Evolutionary conservation across 495 filamentous ascomycete species (phyloP), one percentile per base, ranked within the genome.

Genomic region (Daldinia grandis): DNA sequence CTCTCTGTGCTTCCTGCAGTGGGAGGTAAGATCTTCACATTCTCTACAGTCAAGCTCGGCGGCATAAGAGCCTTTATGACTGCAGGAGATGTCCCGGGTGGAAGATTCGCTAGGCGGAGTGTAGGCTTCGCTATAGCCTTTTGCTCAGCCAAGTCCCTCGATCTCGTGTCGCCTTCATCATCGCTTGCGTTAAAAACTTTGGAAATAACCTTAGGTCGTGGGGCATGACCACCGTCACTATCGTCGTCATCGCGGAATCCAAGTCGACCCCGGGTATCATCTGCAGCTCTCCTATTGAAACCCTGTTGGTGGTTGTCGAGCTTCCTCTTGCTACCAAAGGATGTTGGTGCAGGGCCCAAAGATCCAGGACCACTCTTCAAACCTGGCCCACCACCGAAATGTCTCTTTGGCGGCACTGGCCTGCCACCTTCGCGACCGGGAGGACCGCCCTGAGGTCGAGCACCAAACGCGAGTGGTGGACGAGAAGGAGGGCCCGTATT

Each of bases 81-180:
- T 25, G 90, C 89, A 1, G 85, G 87, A 4, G 92, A 93, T 17
- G 88, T 93, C 3, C 86, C 80, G 0, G 87, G 88, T 3, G 88
- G 88, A 3, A 90, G 76, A 30, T 83, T 86, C 4, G 83, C 79
- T 27, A 98, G 82, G 38, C 91, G 90, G n/a, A 98, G 76, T 0
- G 94, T 97, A n/a, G 93, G 94, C 75, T 93, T 95, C 15, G 95
- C 88, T 60, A 88, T 88, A 38, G 90, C 89, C 69, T 88, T 90
- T 68, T 95, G 92, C 35, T 89, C 88, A 12, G 88, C 86, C 59
- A 82, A 71, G 38, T 75, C 82, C 14, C 73, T 72, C 14, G 73
- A 62, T 17, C 73, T 66, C 15, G 64, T 40, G 25, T 81, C 82
- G 28, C 62, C 74, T 55, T 84, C 82, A 27, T 84, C 82, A 55